Conservation (phyloP, 306 rosid species). For the Alnus glutinosa region DNA sequence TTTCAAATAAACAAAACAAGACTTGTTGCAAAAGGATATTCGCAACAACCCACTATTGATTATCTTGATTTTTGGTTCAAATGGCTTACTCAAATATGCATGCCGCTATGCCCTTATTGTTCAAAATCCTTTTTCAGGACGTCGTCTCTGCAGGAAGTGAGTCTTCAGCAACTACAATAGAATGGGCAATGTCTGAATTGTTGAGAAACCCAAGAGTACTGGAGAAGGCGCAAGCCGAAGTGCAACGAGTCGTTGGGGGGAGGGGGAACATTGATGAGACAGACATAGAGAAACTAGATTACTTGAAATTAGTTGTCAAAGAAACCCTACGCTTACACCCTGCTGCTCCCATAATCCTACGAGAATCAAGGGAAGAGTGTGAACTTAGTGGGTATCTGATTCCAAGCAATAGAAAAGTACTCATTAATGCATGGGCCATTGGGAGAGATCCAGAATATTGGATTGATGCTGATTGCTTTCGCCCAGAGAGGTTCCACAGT, state of each 20-base stretch:
- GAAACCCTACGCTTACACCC: constrained; percentile 43
- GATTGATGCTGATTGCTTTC: constrained; percentile 24
- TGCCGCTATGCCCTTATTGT: too few relatives aligned
- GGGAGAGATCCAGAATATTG: constrained; percentile 44
- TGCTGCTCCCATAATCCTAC: constrained; percentile 25
- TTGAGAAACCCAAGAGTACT: constrained; percentile 25
- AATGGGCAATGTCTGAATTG: constrained; percentile 22
- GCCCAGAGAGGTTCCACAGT: constrained; percentile 9
- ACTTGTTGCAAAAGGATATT: too few relatives aligned
- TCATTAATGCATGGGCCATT: constrained; percentile 41
- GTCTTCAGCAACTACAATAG: neutral
- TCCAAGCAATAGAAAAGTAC: constrained; percentile 23
- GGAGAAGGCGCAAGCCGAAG: constrained; percentile 39
- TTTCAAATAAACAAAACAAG: too few relatives aligned
- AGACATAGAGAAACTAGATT: constrained; percentile 25
- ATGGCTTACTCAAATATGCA: too few relatives aligned
- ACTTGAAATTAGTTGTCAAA: constrained; percentile 38
- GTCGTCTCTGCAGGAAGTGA: constrained; percentile 1
- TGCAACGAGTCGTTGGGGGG: constrained; percentile 14
- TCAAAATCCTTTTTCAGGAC: neutral
- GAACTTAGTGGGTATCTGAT: constrained; percentile 32
- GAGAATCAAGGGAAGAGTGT: constrained; percentile 29
- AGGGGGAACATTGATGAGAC: constrained; percentile 14
- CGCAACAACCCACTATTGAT: too few relatives aligned
- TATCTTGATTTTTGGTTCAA: too few relatives aligned